Evolutionary conservation across 2,329 filamentous ascomycete species (phyloP).

Genomic region (Sporothrix schenckii): DNA sequence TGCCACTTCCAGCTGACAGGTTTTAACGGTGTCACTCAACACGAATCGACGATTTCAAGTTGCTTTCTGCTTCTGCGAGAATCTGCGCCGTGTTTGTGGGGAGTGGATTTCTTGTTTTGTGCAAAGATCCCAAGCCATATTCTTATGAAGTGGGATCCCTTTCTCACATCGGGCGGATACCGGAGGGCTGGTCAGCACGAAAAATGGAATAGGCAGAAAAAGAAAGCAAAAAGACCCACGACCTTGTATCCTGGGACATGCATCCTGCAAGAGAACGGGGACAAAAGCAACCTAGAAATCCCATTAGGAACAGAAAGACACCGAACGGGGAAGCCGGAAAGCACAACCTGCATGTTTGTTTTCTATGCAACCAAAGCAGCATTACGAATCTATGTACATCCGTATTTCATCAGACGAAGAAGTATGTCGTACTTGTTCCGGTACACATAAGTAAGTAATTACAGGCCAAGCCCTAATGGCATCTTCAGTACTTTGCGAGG

Average conservation of each 20-base stretch:
- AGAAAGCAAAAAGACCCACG: not conserved
- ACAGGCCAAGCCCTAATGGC: too few relatives aligned
- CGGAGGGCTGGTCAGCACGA: constrained; percentile 12
- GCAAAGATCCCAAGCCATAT: not conserved
- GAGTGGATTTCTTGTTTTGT: not conserved
- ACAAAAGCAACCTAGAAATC: constrained; percentile 1
- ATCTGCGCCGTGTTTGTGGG: not conserved
- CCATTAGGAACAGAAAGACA: not conserved
- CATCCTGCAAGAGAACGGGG: constrained; percentile 21
- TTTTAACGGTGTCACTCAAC: not conserved
- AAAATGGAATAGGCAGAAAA: not conserved
- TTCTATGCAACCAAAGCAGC: not conserved
- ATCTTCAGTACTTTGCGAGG: not conserved
- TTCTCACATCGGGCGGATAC: constrained; percentile 6
- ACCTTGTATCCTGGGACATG: constrained; percentile 18
- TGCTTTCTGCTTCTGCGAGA: not conserved
- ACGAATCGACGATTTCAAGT: not conserved
- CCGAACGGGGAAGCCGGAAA: constrained; percentile 26
- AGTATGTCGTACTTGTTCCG: not conserved
- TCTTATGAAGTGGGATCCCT: not conserved
- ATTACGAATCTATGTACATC: too few relatives aligned
- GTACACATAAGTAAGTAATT: not conserved
- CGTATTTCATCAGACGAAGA: not conserved
- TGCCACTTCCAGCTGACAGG: not conserved
- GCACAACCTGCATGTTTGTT: constrained; percentile 5